phyloP scores from a whole-genome alignment of 2,329 filamentous ascomycete genomes.

The Diaporthe capsici region DNA sequence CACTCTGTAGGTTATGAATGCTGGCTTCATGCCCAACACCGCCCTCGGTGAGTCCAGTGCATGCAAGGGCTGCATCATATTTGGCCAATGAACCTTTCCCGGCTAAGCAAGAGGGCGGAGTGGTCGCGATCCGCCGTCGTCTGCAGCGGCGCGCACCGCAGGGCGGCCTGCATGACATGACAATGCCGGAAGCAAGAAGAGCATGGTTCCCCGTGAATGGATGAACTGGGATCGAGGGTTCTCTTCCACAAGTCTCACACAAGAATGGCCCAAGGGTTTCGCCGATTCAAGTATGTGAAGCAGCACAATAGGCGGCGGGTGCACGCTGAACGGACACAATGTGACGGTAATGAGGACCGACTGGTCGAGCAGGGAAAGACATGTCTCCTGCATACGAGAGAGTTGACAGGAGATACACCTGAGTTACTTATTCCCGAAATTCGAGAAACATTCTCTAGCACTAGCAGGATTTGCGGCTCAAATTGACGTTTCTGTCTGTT shows the following conservation, averaged over 20 bases:
- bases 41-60: background rate
- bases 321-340: constrained; percentile 27
- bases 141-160: constrained; percentile 30
- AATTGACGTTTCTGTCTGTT: background rate
- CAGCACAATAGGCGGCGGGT: background rate
- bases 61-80: background rate
- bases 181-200: background rate
- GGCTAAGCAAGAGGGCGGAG: constrained; percentile 16
- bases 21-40: constrained; percentile 4
- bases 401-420: background rate
- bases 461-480: background rate
- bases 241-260: background rate
- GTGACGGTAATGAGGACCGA: constrained; percentile 8
- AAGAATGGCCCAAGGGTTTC: background rate
- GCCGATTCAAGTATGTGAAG: background rate
- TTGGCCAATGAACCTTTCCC: background rate
- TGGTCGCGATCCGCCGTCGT: background rate
- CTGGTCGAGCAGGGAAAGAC: constrained; percentile 19
- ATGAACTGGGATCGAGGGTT: background rate
- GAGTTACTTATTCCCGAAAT: background rate
- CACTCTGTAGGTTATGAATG: background rate
- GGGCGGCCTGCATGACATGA: constrained; percentile 18
- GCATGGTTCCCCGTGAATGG: background rate
- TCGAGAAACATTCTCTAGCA: background rate
- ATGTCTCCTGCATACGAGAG: background rate